phyloP scores from a whole-genome alignment of 2,329 filamentous ascomycete species.

The Nectriaceae sp. region DNA sequence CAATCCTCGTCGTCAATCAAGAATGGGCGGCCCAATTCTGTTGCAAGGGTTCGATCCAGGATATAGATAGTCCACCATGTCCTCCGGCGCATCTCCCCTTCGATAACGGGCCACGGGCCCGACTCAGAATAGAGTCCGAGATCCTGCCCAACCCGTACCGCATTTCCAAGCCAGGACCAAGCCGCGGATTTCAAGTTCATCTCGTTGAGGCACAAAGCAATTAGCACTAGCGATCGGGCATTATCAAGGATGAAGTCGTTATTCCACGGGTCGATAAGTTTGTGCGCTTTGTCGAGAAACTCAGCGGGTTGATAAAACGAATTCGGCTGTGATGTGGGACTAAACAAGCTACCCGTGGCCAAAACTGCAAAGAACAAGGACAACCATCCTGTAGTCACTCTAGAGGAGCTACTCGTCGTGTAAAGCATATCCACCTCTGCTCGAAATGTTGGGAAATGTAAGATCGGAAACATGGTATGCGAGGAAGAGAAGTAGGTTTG shows the following conservation, averaged over 20 bases:
- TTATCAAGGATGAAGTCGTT: constrained; percentile 77
- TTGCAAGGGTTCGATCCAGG: constrained; percentile 77
- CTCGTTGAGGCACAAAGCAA: constrained; percentile 80
- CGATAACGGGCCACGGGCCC: constrained; percentile 71
- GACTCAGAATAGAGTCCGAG: constrained; percentile 78
- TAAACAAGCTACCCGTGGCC: constrained; percentile 79
- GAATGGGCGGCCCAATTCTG: constrained; percentile 79
- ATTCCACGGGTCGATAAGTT: constrained; percentile 77
- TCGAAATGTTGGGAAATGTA: constrained; percentile 87
- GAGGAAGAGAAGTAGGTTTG: constrained; percentile 74
- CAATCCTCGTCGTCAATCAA: constrained; percentile 88
- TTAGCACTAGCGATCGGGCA: constrained; percentile 70
- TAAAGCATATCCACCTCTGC: constrained; percentile 78
- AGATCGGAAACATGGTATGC: constrained; percentile 79
- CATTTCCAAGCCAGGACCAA: constrained; percentile 81
- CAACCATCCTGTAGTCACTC: constrained; percentile 68
- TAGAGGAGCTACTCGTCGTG: constrained; percentile 56
- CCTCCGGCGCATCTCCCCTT: constrained; percentile 82
- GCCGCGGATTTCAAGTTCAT: constrained; percentile 83
- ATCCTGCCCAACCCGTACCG: constrained; percentile 80
- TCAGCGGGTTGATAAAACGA: constrained; percentile 57
- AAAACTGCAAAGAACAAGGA: constrained; percentile 82
- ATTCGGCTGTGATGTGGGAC: constrained; percentile 53
- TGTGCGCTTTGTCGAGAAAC: constrained; percentile 71
- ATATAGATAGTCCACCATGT: constrained; percentile 96